These are phyloP conservation scores for Ophiorrhiza pumila DNA, from an alignment of 257 asterid genomes.

Conservation along the genomic window DNA sequence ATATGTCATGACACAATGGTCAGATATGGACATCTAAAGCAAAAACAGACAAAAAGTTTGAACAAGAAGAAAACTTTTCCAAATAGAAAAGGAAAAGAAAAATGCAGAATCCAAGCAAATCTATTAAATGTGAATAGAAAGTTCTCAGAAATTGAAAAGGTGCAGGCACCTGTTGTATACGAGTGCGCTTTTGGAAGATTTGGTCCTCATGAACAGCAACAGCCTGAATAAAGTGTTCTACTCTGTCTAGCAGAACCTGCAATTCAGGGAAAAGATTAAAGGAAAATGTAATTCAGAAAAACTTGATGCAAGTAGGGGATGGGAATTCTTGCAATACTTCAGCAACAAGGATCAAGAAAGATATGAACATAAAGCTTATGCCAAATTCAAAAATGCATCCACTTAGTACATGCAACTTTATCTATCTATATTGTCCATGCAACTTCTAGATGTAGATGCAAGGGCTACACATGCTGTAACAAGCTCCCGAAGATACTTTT, in stretches of 20 bases:
- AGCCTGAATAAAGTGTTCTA: constrained; percentile 85
- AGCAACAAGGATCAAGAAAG: not conserved
- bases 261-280: constrained; percentile 11
- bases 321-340: not conserved
- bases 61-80: not conserved
- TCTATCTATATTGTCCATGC: not conserved
- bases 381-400: too few relatives aligned
- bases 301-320: not conserved
- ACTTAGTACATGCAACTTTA: too few relatives aligned
- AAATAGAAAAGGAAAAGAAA: not conserved
- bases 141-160: not conserved
- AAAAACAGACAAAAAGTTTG: not conserved
- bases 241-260: constrained; percentile 83
- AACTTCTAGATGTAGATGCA: not conserved
- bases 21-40: not conserved
- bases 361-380: not conserved
- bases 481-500: not conserved
- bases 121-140: not conserved
- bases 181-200: constrained; percentile 82
- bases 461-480: not conserved
- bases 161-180: constrained; percentile 69
- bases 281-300: not conserved
- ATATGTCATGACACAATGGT: not conserved
- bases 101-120: not conserved
- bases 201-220: constrained; percentile 80